Percentiles rank a stretch among this genome's conserved stretches.
Conservation (phyloP, 108 stramenopile species). For the Tribonema minus region DNA sequence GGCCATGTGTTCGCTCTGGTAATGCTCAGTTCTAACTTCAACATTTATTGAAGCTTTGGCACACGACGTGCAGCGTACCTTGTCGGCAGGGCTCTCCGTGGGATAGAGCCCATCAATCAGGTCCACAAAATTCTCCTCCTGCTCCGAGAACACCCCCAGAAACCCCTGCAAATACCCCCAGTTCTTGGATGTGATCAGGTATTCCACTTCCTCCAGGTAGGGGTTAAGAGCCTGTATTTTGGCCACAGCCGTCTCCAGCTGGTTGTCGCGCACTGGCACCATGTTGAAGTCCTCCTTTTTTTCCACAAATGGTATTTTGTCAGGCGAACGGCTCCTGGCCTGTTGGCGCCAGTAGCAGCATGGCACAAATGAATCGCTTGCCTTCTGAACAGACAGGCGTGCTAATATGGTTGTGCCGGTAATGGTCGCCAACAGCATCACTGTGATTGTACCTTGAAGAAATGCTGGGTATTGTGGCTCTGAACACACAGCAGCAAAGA, state of each 20-base stretch:
- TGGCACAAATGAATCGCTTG: too few species aligned
- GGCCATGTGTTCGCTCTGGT: too few species aligned
- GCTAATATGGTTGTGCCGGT: background rate
- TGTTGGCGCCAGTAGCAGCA: too few species aligned
- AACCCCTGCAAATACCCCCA: conserved; percentile 26
- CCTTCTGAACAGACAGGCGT: too few species aligned
- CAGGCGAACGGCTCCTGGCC: too few species aligned
- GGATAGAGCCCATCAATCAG: conserved; percentile 35
- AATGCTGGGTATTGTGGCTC: too few species aligned
- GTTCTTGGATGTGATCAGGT: conserved; percentile 14
- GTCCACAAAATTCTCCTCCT: conserved; percentile 23
- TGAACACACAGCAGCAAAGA: too few species aligned
- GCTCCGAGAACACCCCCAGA: conserved; percentile 16
- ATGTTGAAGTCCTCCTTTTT: background rate
- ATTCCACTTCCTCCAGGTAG: conserved; percentile 32
- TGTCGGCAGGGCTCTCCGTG: conserved; percentile 4
- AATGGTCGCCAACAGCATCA: background rate
- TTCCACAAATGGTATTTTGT: background rate
- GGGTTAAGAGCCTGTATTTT: background rate
- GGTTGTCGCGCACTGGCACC: background rate
- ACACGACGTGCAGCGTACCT: too few species aligned
- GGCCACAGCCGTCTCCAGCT: background rate
- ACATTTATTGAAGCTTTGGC: too few species aligned
- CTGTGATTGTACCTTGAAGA: too few species aligned
- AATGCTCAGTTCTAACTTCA: too few species aligned